A percentile compares a stretch with the other conserved stretches of the same genome.
These are phyloP conservation scores for Fusarium abutilonis DNA, from an alignment of 2,329 filamentous ascomycete species.

Conservation along the genomic window DNA sequence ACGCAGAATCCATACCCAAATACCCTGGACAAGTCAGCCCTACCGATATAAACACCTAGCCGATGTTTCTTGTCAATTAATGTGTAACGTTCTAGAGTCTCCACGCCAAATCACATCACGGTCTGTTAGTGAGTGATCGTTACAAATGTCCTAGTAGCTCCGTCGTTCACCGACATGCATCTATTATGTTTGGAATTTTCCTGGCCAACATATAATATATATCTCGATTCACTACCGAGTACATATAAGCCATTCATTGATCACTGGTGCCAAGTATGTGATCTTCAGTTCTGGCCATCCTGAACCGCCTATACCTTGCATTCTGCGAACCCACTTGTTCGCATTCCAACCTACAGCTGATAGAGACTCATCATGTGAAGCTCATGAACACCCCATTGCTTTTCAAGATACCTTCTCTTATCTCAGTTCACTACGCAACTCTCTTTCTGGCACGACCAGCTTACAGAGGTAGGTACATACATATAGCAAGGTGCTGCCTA, in stretches of 20 bases:
- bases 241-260: background rate
- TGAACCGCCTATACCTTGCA: background rate
- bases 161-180: too few relatives aligned
- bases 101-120: background rate
- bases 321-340: background rate
- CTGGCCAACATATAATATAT: background rate
- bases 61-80: background rate
- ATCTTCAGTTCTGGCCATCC: background rate
- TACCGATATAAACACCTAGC: background rate
- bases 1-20: too few relatives aligned
- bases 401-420: background rate
- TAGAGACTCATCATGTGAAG: background rate
- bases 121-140: background rate
- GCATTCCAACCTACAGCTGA: background rate
- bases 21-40: conserved; percentile 1
- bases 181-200: background rate
- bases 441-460: too few relatives aligned
- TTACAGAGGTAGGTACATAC: conserved; percentile 14
- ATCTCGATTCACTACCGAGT: too few relatives aligned
- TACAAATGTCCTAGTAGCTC: too few relatives aligned
- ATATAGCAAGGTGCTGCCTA: too few relatives aligned
- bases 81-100: conserved; percentile 8
- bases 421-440: too few relatives aligned
- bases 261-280: background rate
- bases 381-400: background rate